Base-by-base conservation (phyloP, 495 filamentous ascomycete species). In the Penicillium fimorum region DNA sequence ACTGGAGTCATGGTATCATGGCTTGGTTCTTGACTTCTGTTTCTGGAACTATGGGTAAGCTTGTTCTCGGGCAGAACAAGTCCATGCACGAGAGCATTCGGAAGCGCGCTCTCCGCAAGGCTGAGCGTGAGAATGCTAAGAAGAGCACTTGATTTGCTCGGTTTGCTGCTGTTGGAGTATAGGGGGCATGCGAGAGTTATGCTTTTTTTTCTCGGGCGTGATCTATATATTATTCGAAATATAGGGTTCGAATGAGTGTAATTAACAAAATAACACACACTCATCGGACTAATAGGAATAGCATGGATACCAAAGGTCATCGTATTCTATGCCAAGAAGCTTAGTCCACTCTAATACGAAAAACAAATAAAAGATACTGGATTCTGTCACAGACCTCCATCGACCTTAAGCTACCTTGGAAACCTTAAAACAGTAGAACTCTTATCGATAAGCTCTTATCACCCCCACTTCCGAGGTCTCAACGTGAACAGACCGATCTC, bases 1-100 rank as follows among this genome's bases (percentile, higher is more conserved):
- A 86, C 71, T 97, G 91, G 91, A 88, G 82, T 55, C 95, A 99
- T 75, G 89, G 85, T 8, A 56, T 93, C 32, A 86, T 96, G 84
- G 89, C 93, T 63, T 99, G 89, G 87, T 84, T 79, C 38, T 62
- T 97, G 50, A 84, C 86, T 62, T 87, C 77, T 40, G 82, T 91
- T 5, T 70, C 87, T 44, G 91, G 90, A 5, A 72, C 83, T 32
- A 85, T 84, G 68, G 85, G 82, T 71, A 66, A 67, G 46, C 63
- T 86, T 40, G 81, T 87, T 9, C 72, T 93, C 47, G 72, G 71
- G 45, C 72, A 83, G 67, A 97, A 96, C 76, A 76, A 76, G 71
- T 81, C 77, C 44, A 89, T 96, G 86, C 92, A 99, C 72, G 81
- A 87, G 71, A 80, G 80, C 54, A 96, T 99, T 57, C 83, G 95